Conservation (phyloP, 257 asterid species). For the Dorcoceras hygrometricum region DNA sequence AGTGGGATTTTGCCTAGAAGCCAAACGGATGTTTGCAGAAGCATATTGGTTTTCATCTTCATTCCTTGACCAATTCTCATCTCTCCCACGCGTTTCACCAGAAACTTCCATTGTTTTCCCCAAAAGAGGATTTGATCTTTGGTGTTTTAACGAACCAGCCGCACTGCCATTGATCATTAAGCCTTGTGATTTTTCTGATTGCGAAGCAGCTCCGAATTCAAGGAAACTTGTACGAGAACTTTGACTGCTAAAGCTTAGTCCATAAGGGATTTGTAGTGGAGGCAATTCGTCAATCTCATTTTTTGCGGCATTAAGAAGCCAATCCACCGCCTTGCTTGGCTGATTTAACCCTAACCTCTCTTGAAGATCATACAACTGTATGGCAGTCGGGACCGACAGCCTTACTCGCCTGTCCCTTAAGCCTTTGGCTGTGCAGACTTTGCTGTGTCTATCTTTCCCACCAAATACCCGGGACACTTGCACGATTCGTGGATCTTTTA, state of each 20-base stretch:
- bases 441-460: constrained; percentile 88
- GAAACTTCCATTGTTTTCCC: constrained; percentile 26
- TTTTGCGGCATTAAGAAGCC: constrained; percentile 79
- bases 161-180: constrained; percentile 14
- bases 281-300: constrained; percentile 70
- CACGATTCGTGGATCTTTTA: constrained; percentile 75
- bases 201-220: constrained; percentile 19
- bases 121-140: not conserved
- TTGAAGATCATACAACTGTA: constrained; percentile 85
- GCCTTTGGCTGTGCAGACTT: constrained; percentile 75
- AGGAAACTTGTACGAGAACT: constrained; percentile 32
- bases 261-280: constrained; percentile 68
- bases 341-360: constrained; percentile 77
- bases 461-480: constrained; percentile 76
- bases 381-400: constrained; percentile 82
- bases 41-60: constrained; percentile 26
- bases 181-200: constrained; percentile 32
- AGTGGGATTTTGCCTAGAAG: constrained; percentile 29
- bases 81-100: constrained; percentile 24
- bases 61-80: constrained; percentile 28
- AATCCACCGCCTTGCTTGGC: constrained; percentile 83
- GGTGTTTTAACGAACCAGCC: constrained; percentile 22
- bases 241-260: constrained; percentile 27
- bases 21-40: constrained; percentile 26
- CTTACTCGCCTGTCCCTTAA: constrained; percentile 76